These are phyloP conservation scores for Arthroderma uncinatum DNA, from an alignment of 2,329 filamentous ascomycete genomes.

Conservation along the genomic window DNA sequence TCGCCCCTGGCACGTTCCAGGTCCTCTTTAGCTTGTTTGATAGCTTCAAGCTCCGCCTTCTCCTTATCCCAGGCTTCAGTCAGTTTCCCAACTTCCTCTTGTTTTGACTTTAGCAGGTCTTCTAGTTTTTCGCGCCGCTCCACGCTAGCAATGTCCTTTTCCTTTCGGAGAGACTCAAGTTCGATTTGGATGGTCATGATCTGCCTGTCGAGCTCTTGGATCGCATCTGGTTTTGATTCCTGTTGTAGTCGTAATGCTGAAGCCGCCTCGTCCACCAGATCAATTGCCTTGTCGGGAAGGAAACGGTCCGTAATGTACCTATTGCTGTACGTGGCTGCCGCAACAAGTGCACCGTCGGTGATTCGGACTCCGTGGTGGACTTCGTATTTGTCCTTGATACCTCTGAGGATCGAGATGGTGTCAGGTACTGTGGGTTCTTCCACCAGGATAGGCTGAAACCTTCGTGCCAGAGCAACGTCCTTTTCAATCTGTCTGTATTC, in stretches of 20 bases:
- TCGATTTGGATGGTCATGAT: constrained; percentile 98
- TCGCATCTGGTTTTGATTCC: constrained; percentile 91
- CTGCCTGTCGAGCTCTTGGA: constrained; percentile 81
- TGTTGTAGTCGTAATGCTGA: constrained; percentile 84
- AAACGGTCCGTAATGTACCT: constrained; percentile 95
- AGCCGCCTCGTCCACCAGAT: constrained; percentile 90
- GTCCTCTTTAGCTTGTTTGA: constrained; percentile 81
- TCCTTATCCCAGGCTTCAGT: constrained; percentile 86
- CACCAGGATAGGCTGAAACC: constrained; percentile 92
- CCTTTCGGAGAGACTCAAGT: constrained; percentile 84
- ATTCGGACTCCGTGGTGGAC: constrained; percentile 95
- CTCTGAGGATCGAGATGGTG: constrained; percentile 87
- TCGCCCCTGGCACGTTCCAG: constrained; percentile 76
- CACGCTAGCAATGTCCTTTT: constrained; percentile 78
- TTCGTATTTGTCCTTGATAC: constrained; percentile 96
- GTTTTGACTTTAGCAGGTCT: constrained; percentile 59
- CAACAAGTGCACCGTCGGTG: constrained; percentile 81
- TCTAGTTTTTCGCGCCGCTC: constrained; percentile 83
- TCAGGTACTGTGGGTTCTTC: constrained; percentile 83
- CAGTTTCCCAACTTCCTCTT: constrained; percentile 63
- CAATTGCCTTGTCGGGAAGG: constrained; percentile 92
- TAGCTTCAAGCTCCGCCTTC: constrained; percentile 67
- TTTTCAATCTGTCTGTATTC: constrained; percentile 94
- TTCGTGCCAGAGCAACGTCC: constrained; percentile 79
- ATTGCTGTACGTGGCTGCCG: constrained; percentile 83